phyloP scores from a whole-genome alignment of 768 basidiomycete species.

The Boletus coccyginus region DNA sequence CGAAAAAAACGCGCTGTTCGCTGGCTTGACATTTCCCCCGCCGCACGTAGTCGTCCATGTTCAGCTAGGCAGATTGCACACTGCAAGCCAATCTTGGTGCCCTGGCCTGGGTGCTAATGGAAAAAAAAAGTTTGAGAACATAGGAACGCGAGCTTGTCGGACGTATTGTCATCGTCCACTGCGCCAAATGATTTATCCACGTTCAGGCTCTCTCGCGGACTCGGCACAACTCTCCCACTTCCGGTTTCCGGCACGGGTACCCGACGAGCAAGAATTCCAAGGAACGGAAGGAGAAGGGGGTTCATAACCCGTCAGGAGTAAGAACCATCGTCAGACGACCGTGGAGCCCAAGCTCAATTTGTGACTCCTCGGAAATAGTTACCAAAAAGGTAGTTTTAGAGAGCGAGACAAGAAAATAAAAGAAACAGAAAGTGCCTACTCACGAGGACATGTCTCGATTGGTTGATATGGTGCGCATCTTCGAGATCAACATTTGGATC shows the following conservation, averaged over 20 bases:
- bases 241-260: neutral
- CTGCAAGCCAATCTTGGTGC: no score
- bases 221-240: neutral
- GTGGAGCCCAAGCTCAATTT: neutral
- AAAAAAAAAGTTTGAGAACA: neutral
- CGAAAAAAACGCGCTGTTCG: neutral
- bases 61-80: neutral
- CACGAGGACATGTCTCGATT: neutral
- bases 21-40: neutral
- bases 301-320: neutral
- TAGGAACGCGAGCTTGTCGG: slow-evolving; percentile 5
- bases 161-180: neutral
- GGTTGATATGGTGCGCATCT: neutral
- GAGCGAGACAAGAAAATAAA: neutral
- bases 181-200: neutral
- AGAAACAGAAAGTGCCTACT: slow-evolving; percentile 14
- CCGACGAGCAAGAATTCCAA: neutral
- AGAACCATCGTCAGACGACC: slow-evolving; percentile 1
- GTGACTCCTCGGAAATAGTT: neutral
- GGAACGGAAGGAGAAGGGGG: neutral
- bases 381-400: neutral
- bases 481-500: slow-evolving; percentile 18
- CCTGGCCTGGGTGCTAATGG: neutral
- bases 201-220: neutral
- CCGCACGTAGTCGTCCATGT: neutral